Base-by-base conservation (phyloP, 805 yeast genomes). In the Kregervanrija pseudodelftensis region DNA sequence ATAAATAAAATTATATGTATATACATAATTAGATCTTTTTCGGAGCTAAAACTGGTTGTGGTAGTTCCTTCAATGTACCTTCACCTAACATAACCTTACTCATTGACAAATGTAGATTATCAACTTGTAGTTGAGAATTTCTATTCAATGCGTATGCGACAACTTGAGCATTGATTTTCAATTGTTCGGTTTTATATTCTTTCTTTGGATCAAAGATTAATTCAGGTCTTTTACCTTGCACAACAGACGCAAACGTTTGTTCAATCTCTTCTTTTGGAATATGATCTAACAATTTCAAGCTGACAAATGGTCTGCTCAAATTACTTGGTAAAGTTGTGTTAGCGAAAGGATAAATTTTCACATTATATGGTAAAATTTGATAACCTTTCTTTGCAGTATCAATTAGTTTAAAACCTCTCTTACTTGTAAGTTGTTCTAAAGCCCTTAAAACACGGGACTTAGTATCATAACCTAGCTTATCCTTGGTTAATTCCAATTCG, bases 101-200 rank as follows among this genome's bases (percentile, higher is more conserved):
- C 43, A 61, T 45, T 1, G 42, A 11, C 8, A 34, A 33, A 42
- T 57, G 60, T 34, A 57, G 33, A 32, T 50, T 45, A 40, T 53
- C 62, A 13, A 61, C 65, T 38, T 62, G 57, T 30, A 61, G 40
- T 41, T 61, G 66, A 5, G 66, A 51, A 33, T 62, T 62, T 22
- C 54, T 48, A 43, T 61, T 62, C 43, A 62, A 47, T 3, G 57
- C 53, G 44, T 62, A 58, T 9, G 56, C 56, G 36, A 61, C 63
- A 13, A 54, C 66, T 34, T 57, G 58, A 5, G 65, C 64, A 43
- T 59, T 59, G 33, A 62, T 47, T 33, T 52, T 50, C 31, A 49
- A 39, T 32, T 54, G 57, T 15, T 52, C 51, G 11, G 63, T 61
- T 45, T 53, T 52, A 48, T 53, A 59, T 2, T 48, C 37, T 1